Evolutionary conservation across 2,329 filamentous ascomycete genomes (phyloP).

Genomic region (Monosporascus sp.): DNA sequence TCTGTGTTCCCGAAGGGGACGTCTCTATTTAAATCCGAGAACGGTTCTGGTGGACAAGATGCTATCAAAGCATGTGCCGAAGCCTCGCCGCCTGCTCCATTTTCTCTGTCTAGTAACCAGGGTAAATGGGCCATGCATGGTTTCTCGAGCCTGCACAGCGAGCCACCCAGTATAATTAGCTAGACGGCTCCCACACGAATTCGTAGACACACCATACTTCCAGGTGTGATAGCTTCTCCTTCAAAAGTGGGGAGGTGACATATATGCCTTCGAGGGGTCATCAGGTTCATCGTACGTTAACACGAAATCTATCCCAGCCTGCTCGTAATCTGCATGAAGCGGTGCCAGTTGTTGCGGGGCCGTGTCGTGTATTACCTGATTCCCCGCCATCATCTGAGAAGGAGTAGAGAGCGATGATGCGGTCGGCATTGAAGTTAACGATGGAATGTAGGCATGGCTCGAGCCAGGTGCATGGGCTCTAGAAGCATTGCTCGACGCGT

Average conservation of each 20-base stretch:
- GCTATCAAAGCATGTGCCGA: constrained; percentile 94
- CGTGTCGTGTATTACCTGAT: constrained; percentile 23
- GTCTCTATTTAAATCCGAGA: constrained; percentile 41
- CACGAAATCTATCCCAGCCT: constrained; percentile 84
- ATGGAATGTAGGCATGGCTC: constrained; percentile 42
- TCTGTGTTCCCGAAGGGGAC: constrained; percentile 48
- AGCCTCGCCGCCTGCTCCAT: constrained; percentile 57
- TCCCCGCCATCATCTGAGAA: constrained; percentile 24
- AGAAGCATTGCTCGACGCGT: constrained; percentile 51
- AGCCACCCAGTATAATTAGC: constrained; percentile 39
- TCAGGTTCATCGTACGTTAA: constrained; percentile 68
- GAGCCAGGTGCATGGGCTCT: constrained; percentile 54
- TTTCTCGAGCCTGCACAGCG: constrained; percentile 69
- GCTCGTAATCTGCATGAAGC: constrained; percentile 63
- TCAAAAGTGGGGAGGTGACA: constrained; percentile 58
- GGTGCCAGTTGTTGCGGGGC: constrained; percentile 17
- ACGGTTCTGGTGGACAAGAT: constrained; percentile 70
- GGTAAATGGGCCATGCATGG: constrained; percentile 91
- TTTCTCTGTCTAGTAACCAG: constrained; percentile 60
- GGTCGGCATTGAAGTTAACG: constrained; percentile 38
- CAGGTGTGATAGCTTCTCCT: constrained; percentile 15
- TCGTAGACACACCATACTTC: constrained; percentile 8
- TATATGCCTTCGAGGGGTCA: constrained; percentile 57
- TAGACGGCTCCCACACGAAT: constrained; percentile 22
- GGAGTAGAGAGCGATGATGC: constrained; percentile 34